Base-by-base conservation (phyloP, 305 asterid species). In the Striga hermonthica region DNA sequence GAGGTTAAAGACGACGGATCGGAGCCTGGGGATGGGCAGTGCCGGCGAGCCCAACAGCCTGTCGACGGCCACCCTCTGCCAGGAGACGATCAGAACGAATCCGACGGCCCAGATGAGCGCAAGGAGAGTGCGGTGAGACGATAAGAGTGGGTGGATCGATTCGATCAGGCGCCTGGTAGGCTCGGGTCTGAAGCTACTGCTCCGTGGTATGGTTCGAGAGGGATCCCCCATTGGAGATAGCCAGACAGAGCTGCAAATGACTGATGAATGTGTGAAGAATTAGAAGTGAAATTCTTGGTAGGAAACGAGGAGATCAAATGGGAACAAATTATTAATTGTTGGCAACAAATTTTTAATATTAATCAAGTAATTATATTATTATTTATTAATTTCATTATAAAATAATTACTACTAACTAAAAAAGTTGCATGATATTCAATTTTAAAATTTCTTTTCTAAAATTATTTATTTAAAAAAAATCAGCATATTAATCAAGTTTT, bases 11-110 rank as follows among this genome's bases (percentile, higher is more conserved):
- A 83, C 91, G 14, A 74, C 59, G n/a, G 81, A 45, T 7, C 98
- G 95, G 28, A 91, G 89, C 50, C 61, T 75, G 48, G 98, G 98
- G 54, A 88, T 82, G 63, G 89, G 86, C 34, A 78, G 76, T 34
- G 78, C 15, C 5, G 76, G 72, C 1, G 72, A 62, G 50, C 73
- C 69, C 84, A 77, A 76, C 38, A 81, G 69, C 60, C 83, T 80
- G 62, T 76, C 86, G 64, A 82, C 75, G 65, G 88, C 83, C 4
- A 76, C 60, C 66, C 81, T 75, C 73, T 91, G 98, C 88, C 86
- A 84, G 55, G 76, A 36, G 65, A 86, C 73, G 36, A 91, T 67
- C 36, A 83, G 74, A 70, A 91, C 7, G 85, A 91, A 91, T 37
- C 87, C 91, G 62, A 83, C 39, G 66, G 83, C 73, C 97, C 97